Base-by-base conservation (phyloP, 305 asterid genomes). In the Solanum aculeatissimum region DNA sequence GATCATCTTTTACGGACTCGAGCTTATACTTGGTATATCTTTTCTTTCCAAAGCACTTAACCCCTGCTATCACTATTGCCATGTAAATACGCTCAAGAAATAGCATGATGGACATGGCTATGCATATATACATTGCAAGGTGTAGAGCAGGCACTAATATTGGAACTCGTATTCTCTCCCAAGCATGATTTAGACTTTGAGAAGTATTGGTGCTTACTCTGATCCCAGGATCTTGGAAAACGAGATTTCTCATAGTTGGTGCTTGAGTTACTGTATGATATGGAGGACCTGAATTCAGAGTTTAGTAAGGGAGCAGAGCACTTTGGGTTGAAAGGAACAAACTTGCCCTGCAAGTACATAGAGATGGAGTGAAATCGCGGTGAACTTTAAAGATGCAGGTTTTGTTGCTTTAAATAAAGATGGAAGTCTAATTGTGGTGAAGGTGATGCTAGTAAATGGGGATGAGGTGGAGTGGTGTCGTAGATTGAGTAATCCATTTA, bases 81-180 rank as follows among this genome's bases (percentile, higher is more conserved):
- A 95, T 95, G 87, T 93, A 93, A 27, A 93, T 89, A 43, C 98
- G 91, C 84, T 95, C 98, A 25, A 88, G 18, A 69, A 95, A 95
- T 62, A 95, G 95, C 98, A 95, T 93, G 83, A 93, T 45, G 5
- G 98, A 95, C 98, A 95, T 95, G 68, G 75, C 85, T 85, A 94
- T 91, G 92, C 98, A 93, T 85, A 91, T 8, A 84, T 87, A 91
- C 84, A 95, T 80, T 38, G 98, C 94, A 69, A 87, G 7, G 4
- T 86, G 90, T 79, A 95, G 88, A 49, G 92, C 45, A 40, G 97
- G 98, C 40, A 86, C 98, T 57, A 95, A 83, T 29, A 92, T 85
- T 75, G 97, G 96, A 83, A 91, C 94, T 72, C 97, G 85, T 65
- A 95, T 89, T 18, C 87, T 53, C 27, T 94, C 97, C 98, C 98